Percentiles rank a stretch among this genome's conserved stretches.
These are phyloP conservation scores for Juncus effusus DNA, from an alignment of 176 grass and related monocot genomes.

Conservation along the genomic window DNA sequence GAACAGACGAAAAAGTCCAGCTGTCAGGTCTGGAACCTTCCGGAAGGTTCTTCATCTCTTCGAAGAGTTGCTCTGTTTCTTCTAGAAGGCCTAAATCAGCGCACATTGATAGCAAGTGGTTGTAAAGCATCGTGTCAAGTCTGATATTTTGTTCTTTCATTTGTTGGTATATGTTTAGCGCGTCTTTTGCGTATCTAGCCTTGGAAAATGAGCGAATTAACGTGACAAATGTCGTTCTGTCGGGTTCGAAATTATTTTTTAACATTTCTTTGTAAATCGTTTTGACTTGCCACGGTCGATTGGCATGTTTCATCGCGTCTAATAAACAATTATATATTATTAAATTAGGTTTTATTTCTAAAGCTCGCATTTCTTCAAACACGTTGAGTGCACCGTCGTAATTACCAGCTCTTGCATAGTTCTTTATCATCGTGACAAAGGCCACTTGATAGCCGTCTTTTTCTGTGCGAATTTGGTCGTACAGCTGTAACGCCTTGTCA, in stretches of 20 bases:
- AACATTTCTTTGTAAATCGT: slow-evolving; percentile 72
- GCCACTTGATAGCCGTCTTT: slow-evolving; percentile 58
- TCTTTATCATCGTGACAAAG: slow-evolving; percentile 59
- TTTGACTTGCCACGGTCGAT: slow-evolving; percentile 90
- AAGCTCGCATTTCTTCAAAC: slow-evolving; percentile 90
- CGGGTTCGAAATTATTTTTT: slow-evolving; percentile 38
- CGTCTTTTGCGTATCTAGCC: slow-evolving; percentile 71
- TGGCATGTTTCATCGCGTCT: slow-evolving; percentile 70
- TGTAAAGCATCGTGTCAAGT: slow-evolving; percentile 50
- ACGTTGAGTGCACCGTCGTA: slow-evolving; percentile 76
- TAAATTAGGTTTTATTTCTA: slow-evolving; percentile 63
- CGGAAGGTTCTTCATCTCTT: slow-evolving; percentile 62
- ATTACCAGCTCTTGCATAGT: slow-evolving; percentile 54
- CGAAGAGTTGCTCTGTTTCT: slow-evolving; percentile 67
- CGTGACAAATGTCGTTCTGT: slow-evolving; percentile 49
- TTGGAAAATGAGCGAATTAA: slow-evolving; percentile 77
- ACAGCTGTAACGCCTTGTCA: slow-evolving; percentile 59
- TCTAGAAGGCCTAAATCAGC: slow-evolving; percentile 71
- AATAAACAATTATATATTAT: slow-evolving; percentile 77
- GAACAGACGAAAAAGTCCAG: slow-evolving; percentile 84
- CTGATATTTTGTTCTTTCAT: slow-evolving; percentile 49
- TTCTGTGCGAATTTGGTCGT: slow-evolving; percentile 61
- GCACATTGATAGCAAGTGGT: slow-evolving; percentile 86
- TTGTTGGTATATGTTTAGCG: slow-evolving; percentile 48
- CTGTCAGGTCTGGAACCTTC: slow-evolving; percentile 59